Evolutionary conservation across 306 rosid genomes (phyloP), one percentile per base, ranked within the genome.

Genomic region (Luffa aegyptiaca): DNA sequence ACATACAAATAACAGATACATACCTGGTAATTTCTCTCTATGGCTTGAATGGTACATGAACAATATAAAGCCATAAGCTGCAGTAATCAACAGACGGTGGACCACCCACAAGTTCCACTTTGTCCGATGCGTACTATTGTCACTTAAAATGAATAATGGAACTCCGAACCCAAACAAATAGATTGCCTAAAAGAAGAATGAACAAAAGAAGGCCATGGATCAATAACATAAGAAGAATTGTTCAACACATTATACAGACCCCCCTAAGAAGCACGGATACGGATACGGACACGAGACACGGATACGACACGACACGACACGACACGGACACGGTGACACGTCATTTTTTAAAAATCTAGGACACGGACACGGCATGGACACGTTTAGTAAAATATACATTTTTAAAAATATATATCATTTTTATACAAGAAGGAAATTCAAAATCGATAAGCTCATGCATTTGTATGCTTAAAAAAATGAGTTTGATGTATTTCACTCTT

Each of bases 51-150:
- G 96, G 81, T 92, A 94, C 92, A 94, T 91, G 84, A 86, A 88
- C 88, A 94, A 78, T 82, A 91, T 89, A 79, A 84, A 66, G 70
- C 92, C 93, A 81, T 94, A 94, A 46, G 89, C 88, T 56, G 87
- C 83, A 44, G 97, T 88, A 6, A 92, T 90, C 55, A 91, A 75
- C 77, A 94, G 88, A 84, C 84, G 90, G 81, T 94, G 98, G 83
- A 92, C 39, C 77, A 91, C 91, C 98, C 94, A 94, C 89, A 94
- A 83, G 88, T 87, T 82, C 98, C 98, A 94, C 85, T 94, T 92
- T 62, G 78, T 65, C 21, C 31, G 88, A 80, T 87, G 91, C 20
- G 87, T 64, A 62, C 57, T 48, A 36, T 86, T 85, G 72, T 77
- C 45, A 5, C 72, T 85, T 84, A 91, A 91, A n/a, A 91, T 75